Conservation (phyloP, 805 yeast species). For the Cyberlindnera americana region DNA sequence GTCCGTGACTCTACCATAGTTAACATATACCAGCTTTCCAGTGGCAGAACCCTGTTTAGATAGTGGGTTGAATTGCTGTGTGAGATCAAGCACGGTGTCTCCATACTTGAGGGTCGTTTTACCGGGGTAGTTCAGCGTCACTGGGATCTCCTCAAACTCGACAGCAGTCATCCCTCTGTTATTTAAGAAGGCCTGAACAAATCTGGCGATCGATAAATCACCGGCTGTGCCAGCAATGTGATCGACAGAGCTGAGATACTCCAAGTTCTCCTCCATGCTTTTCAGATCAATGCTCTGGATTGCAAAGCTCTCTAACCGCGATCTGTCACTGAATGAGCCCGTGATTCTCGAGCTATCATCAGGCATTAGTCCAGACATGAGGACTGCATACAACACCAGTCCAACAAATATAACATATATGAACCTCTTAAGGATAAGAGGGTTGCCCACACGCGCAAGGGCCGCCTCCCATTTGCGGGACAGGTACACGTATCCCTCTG, state of each 20-base stretch:
- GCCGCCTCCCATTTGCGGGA: conserved; percentile 49
- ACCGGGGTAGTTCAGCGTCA: conserved; percentile 67
- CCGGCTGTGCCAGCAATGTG: conserved; percentile 89
- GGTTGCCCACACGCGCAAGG: conserved; percentile 74
- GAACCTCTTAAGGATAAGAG: conserved; percentile 74
- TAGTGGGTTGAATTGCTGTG: conserved; percentile 63
- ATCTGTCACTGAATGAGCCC: conserved; percentile 64
- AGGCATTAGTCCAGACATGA: conserved; percentile 55
- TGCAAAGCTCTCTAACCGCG: conserved; percentile 46
- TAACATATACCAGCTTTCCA: conserved; percentile 57
- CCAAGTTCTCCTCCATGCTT: conserved; percentile 25
- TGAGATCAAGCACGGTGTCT: conserved; percentile 28
- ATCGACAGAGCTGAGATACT: conserved; percentile 42
- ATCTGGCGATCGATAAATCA: conserved; percentile 67
- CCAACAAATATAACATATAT: conserved; percentile 67
- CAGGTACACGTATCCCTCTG: conserved; percentile 31
- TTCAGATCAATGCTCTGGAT: conserved; percentile 50
- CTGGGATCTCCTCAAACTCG: conserved; percentile 47
- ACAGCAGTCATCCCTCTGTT: conserved; percentile 53
- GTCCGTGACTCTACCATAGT: conserved; percentile 62
- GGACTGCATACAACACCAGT: conserved; percentile 50
- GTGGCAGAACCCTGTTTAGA: conserved; percentile 54
- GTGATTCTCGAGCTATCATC: conserved; percentile 35
- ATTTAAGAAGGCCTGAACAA: conserved; percentile 54
- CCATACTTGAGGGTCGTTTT: conserved; percentile 23